Evolutionary conservation across 2,329 filamentous ascomycete genomes (phyloP).

Genomic region (Fusarium decemcellulare): DNA sequence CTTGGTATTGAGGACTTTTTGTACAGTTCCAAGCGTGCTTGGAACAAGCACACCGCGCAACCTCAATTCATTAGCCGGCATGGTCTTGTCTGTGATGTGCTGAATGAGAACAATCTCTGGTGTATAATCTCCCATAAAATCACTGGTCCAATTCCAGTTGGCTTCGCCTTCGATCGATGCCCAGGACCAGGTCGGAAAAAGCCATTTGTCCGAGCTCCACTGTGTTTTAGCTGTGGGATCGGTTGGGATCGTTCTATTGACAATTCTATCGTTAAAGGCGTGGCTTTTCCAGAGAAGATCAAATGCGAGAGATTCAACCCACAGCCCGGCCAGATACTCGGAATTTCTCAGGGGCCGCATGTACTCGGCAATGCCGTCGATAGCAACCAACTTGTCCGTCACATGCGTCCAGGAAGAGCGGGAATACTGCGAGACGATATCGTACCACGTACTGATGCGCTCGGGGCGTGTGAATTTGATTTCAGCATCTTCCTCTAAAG

Average conservation of each 20-base stretch:
- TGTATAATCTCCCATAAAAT: not conserved
- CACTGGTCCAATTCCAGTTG: not conserved
- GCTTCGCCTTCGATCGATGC: not conserved
- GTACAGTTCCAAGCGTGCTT: not conserved
- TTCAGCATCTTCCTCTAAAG: not conserved
- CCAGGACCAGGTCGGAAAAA: constrained; percentile 2
- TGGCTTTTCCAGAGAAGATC: not conserved
- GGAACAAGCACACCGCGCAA: not conserved
- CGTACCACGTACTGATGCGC: not conserved
- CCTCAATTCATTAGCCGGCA: not conserved
- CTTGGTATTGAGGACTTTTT: not conserved
- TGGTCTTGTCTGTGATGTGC: not conserved
- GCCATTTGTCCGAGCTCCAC: not conserved
- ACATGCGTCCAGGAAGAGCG: not conserved
- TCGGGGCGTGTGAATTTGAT: not conserved
- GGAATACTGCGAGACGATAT: not conserved
- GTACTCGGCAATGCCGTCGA: not conserved
- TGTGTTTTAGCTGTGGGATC: not conserved
- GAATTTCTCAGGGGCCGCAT: not conserved
- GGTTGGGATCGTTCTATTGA: not conserved
- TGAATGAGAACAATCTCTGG: not conserved
- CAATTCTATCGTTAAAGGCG: not conserved
- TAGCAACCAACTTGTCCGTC: not conserved
- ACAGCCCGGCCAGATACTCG: not conserved
- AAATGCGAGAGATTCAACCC: not conserved